Evolutionary conservation across 164 flowering plant genomes (phyloP), one percentile per base, ranked within the genome.

Genomic region (Buxus sempervirens): DNA sequence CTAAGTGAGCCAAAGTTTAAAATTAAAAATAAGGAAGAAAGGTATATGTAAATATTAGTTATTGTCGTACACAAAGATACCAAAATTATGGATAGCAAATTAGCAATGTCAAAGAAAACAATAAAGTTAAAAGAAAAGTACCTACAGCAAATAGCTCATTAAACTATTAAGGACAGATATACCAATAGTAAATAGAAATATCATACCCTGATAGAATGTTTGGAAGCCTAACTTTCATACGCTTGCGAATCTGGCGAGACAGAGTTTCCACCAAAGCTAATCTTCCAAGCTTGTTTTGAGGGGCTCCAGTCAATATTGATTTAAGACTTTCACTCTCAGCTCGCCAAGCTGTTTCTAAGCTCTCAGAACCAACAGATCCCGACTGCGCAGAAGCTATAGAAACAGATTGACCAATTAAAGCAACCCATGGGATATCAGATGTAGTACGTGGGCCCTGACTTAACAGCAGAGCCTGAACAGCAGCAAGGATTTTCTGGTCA

Each of bases 321-420:
- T 91, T 96, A 14, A 96, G 83, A 73, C 98, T 96, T 72, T 96
- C 99, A 75, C 85, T 88, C 79, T 96, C 99, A 45, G 98, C 99
- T 49, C 86, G 84, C 99, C 99, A 93, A 54, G 98, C 99, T 77
- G 95, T 87, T 84, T 96, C 98, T 55, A 96, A 77, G 78, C 68
- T 96, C 63, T 96, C 99, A 63, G 91, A 77, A 26, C 94, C 96
- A 65, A 69, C 84, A 71, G 81, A 78, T 69, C 98, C 97, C 69
- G 99, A 90, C 70, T 88, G 96, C 38, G 95, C 85, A 12, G 99
- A 82, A 65, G 98, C 96, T 70, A 96, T 90, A 48, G 99, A 79
- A 63, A 96, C 99, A 58, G 99, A 88, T 66, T 96, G 99, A 51
- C 99, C 99, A 80, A 96, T 96, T 65, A 96, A 73, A 63, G 98